Evolutionary conservation across 306 rosid species (phyloP).

Genomic region (Casuarina glauca): DNA sequence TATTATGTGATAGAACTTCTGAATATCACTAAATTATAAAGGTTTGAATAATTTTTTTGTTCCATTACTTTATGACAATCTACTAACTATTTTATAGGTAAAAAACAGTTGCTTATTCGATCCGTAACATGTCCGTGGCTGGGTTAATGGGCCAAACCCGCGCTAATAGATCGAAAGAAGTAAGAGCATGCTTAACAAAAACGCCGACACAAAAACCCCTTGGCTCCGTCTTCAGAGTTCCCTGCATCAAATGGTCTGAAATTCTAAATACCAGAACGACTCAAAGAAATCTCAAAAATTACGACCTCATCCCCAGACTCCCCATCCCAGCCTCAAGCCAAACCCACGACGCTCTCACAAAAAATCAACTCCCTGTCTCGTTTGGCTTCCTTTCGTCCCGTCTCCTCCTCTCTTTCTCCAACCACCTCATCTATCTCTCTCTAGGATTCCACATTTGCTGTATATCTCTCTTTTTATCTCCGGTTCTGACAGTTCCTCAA

Average conservation of each 20-base stretch:
- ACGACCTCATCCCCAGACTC: slow-evolving; percentile 38
- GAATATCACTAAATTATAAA: too few relatives aligned
- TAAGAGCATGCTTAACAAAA: neutral
- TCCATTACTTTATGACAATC: too few relatives aligned
- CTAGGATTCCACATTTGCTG: slow-evolving; percentile 26
- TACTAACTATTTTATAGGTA: too few relatives aligned
- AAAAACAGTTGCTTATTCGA: too few relatives aligned
- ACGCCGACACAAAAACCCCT: neutral
- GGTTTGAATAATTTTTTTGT: too few relatives aligned
- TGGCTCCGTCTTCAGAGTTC: neutral
- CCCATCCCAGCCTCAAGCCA: slow-evolving; percentile 27
- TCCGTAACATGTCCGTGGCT: too few relatives aligned
- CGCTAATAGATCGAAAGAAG: neutral
- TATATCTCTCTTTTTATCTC: neutral
- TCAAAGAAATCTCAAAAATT: slow-evolving; percentile 16
- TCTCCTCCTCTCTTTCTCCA: slow-evolving; percentile 21
- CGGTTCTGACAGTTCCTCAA: neutral
- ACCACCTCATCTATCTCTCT: slow-evolving; percentile 46
- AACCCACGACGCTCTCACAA: slow-evolving; percentile 35
- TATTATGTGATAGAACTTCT: too few relatives aligned
- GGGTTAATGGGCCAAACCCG: neutral
- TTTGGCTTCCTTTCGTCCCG: neutral
- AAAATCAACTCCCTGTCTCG: slow-evolving; percentile 39
- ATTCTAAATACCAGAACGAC: neutral
- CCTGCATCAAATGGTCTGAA: neutral